Base-by-base conservation (phyloP, 148 eudicot species). In the Euryodendron excelsum region DNA sequence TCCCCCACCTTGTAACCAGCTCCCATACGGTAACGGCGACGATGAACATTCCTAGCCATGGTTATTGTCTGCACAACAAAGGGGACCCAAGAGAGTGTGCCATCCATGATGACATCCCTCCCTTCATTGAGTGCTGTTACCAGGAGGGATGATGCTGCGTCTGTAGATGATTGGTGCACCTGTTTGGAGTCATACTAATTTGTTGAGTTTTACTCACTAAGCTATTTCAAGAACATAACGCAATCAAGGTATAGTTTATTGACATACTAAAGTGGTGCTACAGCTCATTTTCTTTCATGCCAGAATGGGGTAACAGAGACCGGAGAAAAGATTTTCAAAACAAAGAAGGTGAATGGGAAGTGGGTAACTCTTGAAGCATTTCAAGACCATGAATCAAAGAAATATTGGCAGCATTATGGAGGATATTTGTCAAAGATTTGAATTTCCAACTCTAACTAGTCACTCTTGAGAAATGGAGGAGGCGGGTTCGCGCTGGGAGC, bases 111-210 rank as follows among this genome's bases (percentile, higher is more conserved):
- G 47, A 96, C 98, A 80, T 96, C 99, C 39, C 99, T 86, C 15
- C 99, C 99, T 80, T 96, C 99, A 75, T 96, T 96, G 15, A 96
- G 94, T 77, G 99, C 99, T 72, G 99, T 96, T 78, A 96, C 99
- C 25, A 96, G 87, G 30, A 96, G 94, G 72, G 99, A 96, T 53
- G 98, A 92, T 79, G 99, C 99, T 81, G 99, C 99, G 52, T 96
- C 99, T 53, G 99, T 90, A 15, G 98, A 96, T 81, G 99, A 96
- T 82, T 96, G 99, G 77, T 96, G 99, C 72, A 95, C 98, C 99
- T 95, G 86, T 81, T 81, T 30, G 75, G 70, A 82, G 65, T 67
- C 47, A 3, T 41, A 41, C n/a, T n/a, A n/a, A n/a, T 67, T 67
- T 10, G 30, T n/a, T 37, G 28, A 67, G 48, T 67, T 67, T 37